Conservation (phyloP, 305 asterid genomes). For the Fraxinus latifolia region DNA sequence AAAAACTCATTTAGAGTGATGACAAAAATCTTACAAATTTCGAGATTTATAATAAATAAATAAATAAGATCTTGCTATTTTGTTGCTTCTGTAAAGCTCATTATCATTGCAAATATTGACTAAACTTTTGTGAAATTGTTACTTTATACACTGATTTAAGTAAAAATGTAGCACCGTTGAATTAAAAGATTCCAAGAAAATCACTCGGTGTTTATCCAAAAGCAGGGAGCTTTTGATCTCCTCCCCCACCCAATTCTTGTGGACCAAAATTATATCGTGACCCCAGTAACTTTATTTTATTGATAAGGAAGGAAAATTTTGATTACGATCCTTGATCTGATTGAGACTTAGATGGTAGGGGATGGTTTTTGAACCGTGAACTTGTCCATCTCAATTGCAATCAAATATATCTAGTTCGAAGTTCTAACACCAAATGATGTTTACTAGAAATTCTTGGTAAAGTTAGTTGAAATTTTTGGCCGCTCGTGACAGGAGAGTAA, state of each 20-base stretch:
- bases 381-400: background rate
- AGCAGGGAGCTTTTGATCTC: conserved; percentile 30
- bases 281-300: background rate
- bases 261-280: conserved; percentile 31
- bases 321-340: background rate
- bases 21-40: conserved; percentile 22
- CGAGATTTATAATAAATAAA: background rate
- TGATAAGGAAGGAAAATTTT: background rate
- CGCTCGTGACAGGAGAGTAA: background rate
- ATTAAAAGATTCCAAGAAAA: conserved; percentile 23
- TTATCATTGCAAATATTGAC: background rate
- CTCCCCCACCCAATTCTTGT: conserved; percentile 18
- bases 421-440: background rate
- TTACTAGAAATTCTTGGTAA: background rate
- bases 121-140: background rate
- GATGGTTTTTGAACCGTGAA: background rate
- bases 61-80: background rate
- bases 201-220: conserved; percentile 13
- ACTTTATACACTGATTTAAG: background rate
- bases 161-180: background rate
- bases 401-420: background rate
- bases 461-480: too few species aligned
- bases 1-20: background rate
- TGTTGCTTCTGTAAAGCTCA: background rate
- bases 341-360: background rate